These are phyloP conservation scores for Dictyostelium firmibasis DNA, from an alignment of 78 protist genomes.

Conservation along the genomic window DNA sequence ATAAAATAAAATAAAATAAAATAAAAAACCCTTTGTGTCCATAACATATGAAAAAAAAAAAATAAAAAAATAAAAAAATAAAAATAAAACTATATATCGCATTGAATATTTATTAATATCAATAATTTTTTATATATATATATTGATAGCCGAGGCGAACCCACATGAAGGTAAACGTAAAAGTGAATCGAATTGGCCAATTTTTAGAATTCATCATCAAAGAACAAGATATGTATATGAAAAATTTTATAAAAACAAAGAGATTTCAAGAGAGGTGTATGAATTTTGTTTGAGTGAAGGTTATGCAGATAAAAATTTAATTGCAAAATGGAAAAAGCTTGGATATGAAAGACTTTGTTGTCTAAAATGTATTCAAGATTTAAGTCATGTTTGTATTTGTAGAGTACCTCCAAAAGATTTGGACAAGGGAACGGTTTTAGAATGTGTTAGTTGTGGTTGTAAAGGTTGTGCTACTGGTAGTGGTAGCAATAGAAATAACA, in stretches of 20 bases:
- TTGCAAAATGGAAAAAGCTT: slow-evolving; percentile 98
- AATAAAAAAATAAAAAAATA: background rate
- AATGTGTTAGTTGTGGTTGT: slow-evolving; percentile 91
- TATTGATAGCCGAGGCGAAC: slow-evolving; percentile 86
- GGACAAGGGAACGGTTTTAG: slow-evolving; percentile 69
- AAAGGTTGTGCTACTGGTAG: slow-evolving; percentile 85
- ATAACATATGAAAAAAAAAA: no score
- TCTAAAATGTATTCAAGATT: slow-evolving; percentile 88
- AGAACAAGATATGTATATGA: slow-evolving; percentile 89
- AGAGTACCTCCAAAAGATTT: slow-evolving; percentile 89
- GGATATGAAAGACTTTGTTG: slow-evolving; percentile 97
- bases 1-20: background rate
- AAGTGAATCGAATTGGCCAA: slow-evolving; percentile 88
- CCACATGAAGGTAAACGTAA: slow-evolving; percentile 93
- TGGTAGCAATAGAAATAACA: background rate
- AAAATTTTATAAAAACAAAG: slow-evolving; percentile 78
- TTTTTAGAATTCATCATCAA: slow-evolving; percentile 89
- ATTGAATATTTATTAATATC: background rate
- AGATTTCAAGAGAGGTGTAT: slow-evolving; percentile 90
- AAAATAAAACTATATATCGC: no score
- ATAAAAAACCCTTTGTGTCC: no score
- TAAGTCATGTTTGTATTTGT: slow-evolving; percentile 92
- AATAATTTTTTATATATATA: background rate
- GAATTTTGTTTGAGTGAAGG: slow-evolving; percentile 89
- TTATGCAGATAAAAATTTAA: slow-evolving; percentile 90